Evolutionary conservation across 148 eudicot genomes (phyloP), one percentile per base, ranked within the genome.

Genomic region (Oxyria digyna): DNA sequence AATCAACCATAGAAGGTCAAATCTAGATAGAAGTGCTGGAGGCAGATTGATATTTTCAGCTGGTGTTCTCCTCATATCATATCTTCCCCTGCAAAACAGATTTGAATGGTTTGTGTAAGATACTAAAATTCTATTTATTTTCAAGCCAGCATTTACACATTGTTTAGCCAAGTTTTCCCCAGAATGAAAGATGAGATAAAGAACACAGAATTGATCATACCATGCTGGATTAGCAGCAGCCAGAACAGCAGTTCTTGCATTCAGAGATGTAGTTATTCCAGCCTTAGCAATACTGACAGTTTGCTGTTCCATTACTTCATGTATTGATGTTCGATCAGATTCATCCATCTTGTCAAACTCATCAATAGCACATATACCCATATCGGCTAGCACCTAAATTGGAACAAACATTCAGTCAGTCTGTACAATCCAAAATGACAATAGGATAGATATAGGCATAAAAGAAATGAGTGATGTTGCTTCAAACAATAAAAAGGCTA

Each of bases 211-310:
- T n/a, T n/a, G n/a, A n/a, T 35, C 55, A 15, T 83, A 95, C 99
- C 99, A 95, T 50, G 99, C 99, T 43, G 99, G 99, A 83, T 95
- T 95, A 67, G 99, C 99, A 74, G 99, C 99, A 78, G 99, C 99
- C 68, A 95, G 97, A 72, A 95, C 91, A 54, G 99, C 99, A 67
- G 99, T 88, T 73, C 99, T 86, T 68, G 99, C 99, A 81, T 91
- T 95, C 49, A 95, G 77, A 73, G 99, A 95, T 48, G 99, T 95
- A 24, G 99, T 95, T 69, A 95, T 95, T 50, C 99, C 99, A 73
- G 99, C 99, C 83, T 95, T 95, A 42, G 99, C 99, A 73, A 95
- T 91, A 84, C 99, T 95, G 72, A 95, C 99, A 23, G 99, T 95
- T 80, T 95, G 99, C 82, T 95, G 99, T 78, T 95, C 99, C 99